Evolutionary conservation across 1,139 yeast genomes (phyloP), one percentile per base, ranked within the genome.

Genomic region (Starmera stellimalicola): DNA sequence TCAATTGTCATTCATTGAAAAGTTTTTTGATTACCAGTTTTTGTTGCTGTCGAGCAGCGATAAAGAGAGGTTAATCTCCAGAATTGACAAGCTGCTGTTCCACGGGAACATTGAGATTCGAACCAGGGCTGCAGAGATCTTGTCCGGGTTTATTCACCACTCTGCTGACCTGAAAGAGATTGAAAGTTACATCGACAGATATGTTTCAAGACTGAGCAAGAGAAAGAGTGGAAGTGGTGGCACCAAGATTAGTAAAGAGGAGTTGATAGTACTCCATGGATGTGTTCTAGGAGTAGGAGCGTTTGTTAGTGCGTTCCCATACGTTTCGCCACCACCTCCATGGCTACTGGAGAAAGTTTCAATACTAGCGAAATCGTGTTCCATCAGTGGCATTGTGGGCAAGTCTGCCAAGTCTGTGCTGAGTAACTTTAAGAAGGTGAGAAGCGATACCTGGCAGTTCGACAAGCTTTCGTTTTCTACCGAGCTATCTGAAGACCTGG

Each of bases 391-490:
- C 4, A 59, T 78, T 37, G 76, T 84, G 25, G 95, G 95, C 1
- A 74, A 79, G 41, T 73, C 95, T 1, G 94, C 95, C 7, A 91
- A 91, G 57, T 77, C 78, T 22, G 70, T 76, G 2, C 66, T 93
- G 33, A 80, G 94, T 38, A 80, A 77, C 42, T 93, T 91, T 60
- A 91, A 88, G 55, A 88, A 87, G 61, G 79, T 85, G 6, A 73
- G 98, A 45, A 94, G 88, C 38, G 98, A 93, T 51, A 85, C 96
- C 0, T 93, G 99, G 99, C 94, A 83, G 47, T 71, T 85, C 42
- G 98, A 93, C 54, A 72, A 83, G 39, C 68, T 68, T 47, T 76
- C 74, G 6, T 93, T 93, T 55, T 73, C 77, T 6, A 74, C 70
- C 33, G 84, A 79, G 11, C 94, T 91, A 56, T 65, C 87, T 33